Base-by-base conservation (phyloP, 768 basidiomycete genomes). In the Auriculariales sp. region DNA sequence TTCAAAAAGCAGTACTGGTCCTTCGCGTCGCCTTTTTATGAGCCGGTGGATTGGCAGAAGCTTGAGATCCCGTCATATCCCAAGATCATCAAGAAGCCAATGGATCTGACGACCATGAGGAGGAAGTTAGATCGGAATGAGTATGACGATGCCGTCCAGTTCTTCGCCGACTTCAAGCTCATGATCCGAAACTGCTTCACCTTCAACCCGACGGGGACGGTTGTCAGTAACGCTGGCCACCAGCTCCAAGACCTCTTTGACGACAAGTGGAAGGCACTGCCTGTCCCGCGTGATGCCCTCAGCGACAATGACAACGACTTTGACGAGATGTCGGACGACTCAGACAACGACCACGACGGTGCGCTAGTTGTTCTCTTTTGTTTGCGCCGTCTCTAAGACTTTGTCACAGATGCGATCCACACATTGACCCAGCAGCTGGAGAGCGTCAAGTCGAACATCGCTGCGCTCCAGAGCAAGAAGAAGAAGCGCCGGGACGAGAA, bases 161-260 rank as follows among this genome's bases (percentile, higher is more conserved):
- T 98, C 62, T 81, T 83, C 55, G 78, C 81, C 28, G 95, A 99
- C 66, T 86, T 98, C 70, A 86, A 83, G 65, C 70, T 94, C 53
- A 92, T 98, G 85, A 83, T 97, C 58, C 75, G 81, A 46, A 99
- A 99, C 63, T 97, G 93, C 62, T 83, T 85, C 62, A 66, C 74
- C 2, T 99, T 93, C 72, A 98, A 99, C 57, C 91, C 92, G 5
- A 71, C 79, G 22, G 85, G 84, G 28, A 88, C 90, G 6, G 77
- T 78, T 28, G 94, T 98, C 50, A 83, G 92, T 59, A 74, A 80
- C 47, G 85, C 90, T 17, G 95, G 92, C 5, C 74, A 79, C 42
- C 80, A 89, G 46, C 68, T 98, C n/a, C 79, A 91, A 62, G 76
- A 76, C 19, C 64, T 91, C 28, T 99, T 98, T 64, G 83, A 93